Conservation (phyloP, 2,329 filamentous ascomycete species). For the Rutstroemia sp. region DNA sequence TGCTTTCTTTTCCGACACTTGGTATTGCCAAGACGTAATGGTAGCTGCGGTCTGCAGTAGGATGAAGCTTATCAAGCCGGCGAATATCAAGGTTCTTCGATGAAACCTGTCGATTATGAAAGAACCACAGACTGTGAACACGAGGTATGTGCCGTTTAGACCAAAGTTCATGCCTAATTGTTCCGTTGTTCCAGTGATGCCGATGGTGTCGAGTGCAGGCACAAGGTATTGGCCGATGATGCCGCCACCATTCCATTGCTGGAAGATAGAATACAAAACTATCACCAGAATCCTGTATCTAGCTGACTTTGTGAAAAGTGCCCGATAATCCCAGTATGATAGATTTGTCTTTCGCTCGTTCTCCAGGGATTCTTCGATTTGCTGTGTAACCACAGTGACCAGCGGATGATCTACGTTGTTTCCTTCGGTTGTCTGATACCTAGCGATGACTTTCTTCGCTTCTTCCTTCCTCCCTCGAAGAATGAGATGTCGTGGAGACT, state of each 20-base stretch:
- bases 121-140: conserved; percentile 17
- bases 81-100: conserved; percentile 37
- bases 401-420: conserved; percentile 15
- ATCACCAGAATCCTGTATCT: conserved; percentile 38
- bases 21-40: conserved; percentile 41
- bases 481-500: conserved; percentile 33
- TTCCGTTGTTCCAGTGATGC: conserved; percentile 13
- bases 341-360: conserved; percentile 16
- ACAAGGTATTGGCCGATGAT: conserved; percentile 23
- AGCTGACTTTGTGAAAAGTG: conserved; percentile 38
- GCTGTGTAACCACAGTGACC: conserved; percentile 20
- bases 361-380: conserved; percentile 27
- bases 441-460: conserved; percentile 34
- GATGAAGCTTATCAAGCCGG: conserved; percentile 36
- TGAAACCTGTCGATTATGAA: conserved; percentile 19
- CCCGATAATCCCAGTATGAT: conserved; percentile 39
- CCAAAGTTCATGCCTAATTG: conserved; percentile 21
- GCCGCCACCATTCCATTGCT: conserved; percentile 23
- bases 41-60: conserved; percentile 38
- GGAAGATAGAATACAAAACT: conserved; percentile 34
- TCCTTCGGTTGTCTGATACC: conserved; percentile 39
- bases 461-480: conserved; percentile 29
- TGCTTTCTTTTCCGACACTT: conserved; percentile 17
- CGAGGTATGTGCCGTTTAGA: conserved; percentile 14
- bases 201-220: conserved; percentile 18